A percentile compares a stretch with the other conserved stretches of the same genome.
Evolutionary conservation across 2,329 filamentous ascomycete species (phyloP).

Genomic region (Cladobotryum protrusum): DNA sequence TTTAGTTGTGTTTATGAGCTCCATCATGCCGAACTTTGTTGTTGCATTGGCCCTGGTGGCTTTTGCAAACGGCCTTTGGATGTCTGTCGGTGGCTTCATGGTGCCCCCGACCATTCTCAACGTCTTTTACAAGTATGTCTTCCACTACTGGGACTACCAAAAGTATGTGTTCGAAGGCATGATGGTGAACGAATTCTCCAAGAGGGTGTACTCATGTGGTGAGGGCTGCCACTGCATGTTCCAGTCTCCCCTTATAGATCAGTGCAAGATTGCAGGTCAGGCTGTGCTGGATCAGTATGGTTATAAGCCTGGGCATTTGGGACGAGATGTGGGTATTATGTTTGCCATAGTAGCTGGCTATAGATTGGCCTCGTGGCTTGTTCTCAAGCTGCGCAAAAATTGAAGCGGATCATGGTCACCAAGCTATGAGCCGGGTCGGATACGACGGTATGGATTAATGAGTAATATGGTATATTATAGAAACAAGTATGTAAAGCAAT

Average conservation of each 20-base stretch:
- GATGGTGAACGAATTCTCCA: slow-evolving; percentile 83
- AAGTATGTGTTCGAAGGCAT: slow-evolving; percentile 83
- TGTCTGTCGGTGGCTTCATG: slow-evolving; percentile 79
- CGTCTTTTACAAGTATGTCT: slow-evolving; percentile 79
- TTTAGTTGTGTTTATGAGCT: slow-evolving; percentile 69
- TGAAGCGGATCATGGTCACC: background rate
- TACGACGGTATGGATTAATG: too few relatives aligned
- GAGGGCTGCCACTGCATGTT: slow-evolving; percentile 64
- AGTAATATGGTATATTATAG: too few relatives aligned
- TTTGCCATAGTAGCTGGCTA: slow-evolving; percentile 64
- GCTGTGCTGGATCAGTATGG: slow-evolving; percentile 66
- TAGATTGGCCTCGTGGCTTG: slow-evolving; percentile 53
- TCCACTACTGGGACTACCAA: slow-evolving; percentile 86
- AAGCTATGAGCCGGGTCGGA: too few relatives aligned
- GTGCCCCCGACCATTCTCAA: slow-evolving; percentile 68
- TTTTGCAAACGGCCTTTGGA: slow-evolving; percentile 86
- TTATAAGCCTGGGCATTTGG: slow-evolving; percentile 61
- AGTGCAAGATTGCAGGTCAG: slow-evolving; percentile 65
- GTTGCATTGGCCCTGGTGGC: slow-evolving; percentile 72
- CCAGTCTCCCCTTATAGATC: slow-evolving; percentile 40
- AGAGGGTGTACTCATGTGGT: slow-evolving; percentile 49
- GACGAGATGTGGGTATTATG: slow-evolving; percentile 73
- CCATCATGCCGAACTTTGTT: slow-evolving; percentile 72
- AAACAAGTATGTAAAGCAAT: too few relatives aligned
- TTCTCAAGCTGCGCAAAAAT: slow-evolving; percentile 34